Base-by-base conservation (phyloP, 495 filamentous ascomycete species). In the Chaetomium tenue region DNA sequence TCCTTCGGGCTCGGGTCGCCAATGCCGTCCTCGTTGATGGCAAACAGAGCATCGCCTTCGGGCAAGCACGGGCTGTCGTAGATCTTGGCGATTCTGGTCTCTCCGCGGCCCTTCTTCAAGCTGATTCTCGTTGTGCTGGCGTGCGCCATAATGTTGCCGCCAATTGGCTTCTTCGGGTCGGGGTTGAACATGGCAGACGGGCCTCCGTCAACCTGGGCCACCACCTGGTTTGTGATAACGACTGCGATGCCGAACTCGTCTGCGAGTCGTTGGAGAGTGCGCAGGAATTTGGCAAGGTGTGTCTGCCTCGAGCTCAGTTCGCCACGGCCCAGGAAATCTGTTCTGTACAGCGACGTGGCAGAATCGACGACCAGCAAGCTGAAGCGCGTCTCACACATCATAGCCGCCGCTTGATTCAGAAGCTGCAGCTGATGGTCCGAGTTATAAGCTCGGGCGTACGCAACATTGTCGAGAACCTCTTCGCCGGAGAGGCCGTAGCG, bases 321-420 rank as follows among this genome's bases (percentile, higher is more conserved):
- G 63, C 94, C 94, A 72, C 94, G 90, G 26, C 94, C 94, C 55
- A 90, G 83, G 78, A 98, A 98, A 70, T 98, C 94, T 2, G 94
- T 98, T 54, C 94, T 87, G 75, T 98, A 98, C 23, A 98, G 83
- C 1, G 93, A 89, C 0, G 93, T 98, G 20, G 94, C 94, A 37
- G 89, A 93, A 78, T 98, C 94, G 63, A 98, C 95, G 52, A 98
- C 86, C 44, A 98, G 84, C 5, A 98, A 83, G 20, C 93, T 96
- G 79, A 98, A 98, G 5, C 94, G 88, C 3, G 94, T 98, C 76
- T 98, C 95, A 63, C 92, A 97, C 94, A 98, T 98, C 94, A 98
- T 98, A 56, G 90, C 84, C 9, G 95, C 90, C 18, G 94, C 94
- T 74, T 98, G 93, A 74, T 91, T 96, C 58, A 98, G 85, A 6